A percentile compares a stretch with the other conserved stretches of the same genome.
These are phyloP conservation scores for Amyloporia xantha DNA, from an alignment of 768 basidiomycete genomes.

Conservation along the genomic window DNA sequence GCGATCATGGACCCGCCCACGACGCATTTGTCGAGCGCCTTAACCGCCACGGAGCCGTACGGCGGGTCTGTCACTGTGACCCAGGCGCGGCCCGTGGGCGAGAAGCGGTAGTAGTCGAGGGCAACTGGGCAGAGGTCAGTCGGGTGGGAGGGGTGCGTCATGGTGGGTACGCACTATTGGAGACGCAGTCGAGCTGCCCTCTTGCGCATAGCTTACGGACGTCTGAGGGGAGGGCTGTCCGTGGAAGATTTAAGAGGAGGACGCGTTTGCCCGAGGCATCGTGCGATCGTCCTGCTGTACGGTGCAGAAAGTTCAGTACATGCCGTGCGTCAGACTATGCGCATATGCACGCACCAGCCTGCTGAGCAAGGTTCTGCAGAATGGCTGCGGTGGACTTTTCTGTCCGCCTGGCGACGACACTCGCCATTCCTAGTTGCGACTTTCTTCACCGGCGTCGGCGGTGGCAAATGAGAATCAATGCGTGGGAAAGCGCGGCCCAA, in stretches of 20 bases:
- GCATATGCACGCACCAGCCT: no score
- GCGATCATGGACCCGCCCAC: slow-evolving; percentile 40
- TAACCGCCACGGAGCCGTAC: slow-evolving; percentile 34
- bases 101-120: slow-evolving; percentile 53
- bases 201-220: slow-evolving; percentile 34
- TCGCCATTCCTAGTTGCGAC: not conserved
- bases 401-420: not conserved
- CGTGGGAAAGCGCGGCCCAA: not conserved
- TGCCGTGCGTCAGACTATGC: no score
- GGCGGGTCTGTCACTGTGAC: slow-evolving; percentile 47
- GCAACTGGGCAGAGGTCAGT: slow-evolving; percentile 34
- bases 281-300: no score
- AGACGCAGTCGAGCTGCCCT: slow-evolving; percentile 22
- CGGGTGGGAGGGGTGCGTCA: not conserved
- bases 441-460: not conserved
- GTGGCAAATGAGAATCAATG: not conserved
- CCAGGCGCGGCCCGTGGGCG: slow-evolving; percentile 51
- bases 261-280: slow-evolving; percentile 30
- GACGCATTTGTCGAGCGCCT: slow-evolving; percentile 35
- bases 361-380: no score
- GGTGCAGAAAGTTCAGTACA: no score
- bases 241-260: slow-evolving; percentile 42
- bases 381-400: not conserved
- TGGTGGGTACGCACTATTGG: slow-evolving; percentile 16
- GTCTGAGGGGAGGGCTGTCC: slow-evolving; percentile 48